Base-by-base conservation (phyloP, 371 early-diverging fungal genomes). In the Apophysomyces variabilis region DNA sequence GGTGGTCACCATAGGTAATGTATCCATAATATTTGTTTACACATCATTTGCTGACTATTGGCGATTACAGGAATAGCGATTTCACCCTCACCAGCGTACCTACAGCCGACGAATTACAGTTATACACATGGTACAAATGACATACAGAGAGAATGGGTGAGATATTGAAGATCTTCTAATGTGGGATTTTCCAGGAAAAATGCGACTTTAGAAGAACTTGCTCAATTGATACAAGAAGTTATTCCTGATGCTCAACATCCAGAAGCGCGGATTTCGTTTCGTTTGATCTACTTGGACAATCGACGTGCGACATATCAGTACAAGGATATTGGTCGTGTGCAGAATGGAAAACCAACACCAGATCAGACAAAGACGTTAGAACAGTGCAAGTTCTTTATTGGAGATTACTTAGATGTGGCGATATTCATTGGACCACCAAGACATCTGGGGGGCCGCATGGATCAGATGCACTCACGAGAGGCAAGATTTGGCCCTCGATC, bases 171-270 rank as follows among this genome's bases (percentile, higher is more conserved):
- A 43, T 9, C 54, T 62, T 39, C 6, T 4, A 14, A 32, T 18
- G 37, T 16, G 21, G 54, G 54, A n/a, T 0, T 5, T 56, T 35
- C 65, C 56, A 90, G 90, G 90, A 86, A 79, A 65, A 83, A 90
- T 68, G 87, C 89, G 7, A 85, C 90, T 4, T 76, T 90, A 41
- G 81, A 85, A 57, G 90, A 90, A 77, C 69, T 90, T 35, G 84
- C 87, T 12, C 80, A 79, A 47, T 76, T 90, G 37, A 74, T 90
- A 50, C 76, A 83, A 69, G 76, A 83, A 63, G 76, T 79, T 1
- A 68, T 75, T 50, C 87, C 85, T n/a, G 85, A 82, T 60, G 82
- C 85, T 16, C 72, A 67, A 64, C 75, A 79, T 43, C 78, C 80
- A 18, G 78, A 82, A 62, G 83, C 85, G 13, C 79, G 82, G 16